Percentiles rank a stretch among this genome's conserved stretches.
Conservation (phyloP, 306 rosid genomes). For the Begonia masoniana region DNA sequence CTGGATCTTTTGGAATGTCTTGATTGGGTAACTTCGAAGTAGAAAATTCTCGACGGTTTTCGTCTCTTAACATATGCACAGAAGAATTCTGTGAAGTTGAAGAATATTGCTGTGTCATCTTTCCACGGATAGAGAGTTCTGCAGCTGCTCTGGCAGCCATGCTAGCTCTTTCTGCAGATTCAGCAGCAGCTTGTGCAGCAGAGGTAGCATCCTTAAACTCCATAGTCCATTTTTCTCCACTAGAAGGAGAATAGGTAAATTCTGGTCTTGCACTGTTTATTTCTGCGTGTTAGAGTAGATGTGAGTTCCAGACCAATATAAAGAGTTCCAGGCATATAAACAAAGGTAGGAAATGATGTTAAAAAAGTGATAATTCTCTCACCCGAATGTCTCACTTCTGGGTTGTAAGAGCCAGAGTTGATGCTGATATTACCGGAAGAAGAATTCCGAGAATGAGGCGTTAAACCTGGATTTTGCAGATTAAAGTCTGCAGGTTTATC, state of each 20-base stretch:
- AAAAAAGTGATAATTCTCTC: constrained; percentile 5
- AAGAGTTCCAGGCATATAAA: not conserved
- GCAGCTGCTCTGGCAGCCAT: constrained; percentile 99
- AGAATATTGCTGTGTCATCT: constrained; percentile 35
- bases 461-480: constrained; percentile 22
- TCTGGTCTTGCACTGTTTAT: constrained; percentile 20
- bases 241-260: constrained; percentile 29
- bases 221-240: constrained; percentile 51
- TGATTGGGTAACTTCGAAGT: constrained; percentile 16
- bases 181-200: constrained; percentile 97
- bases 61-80: constrained; percentile 17
- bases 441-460: constrained; percentile 16
- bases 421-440: constrained; percentile 16
- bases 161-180: constrained; percentile 87
- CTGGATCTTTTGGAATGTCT: constrained; percentile 23
- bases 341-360: too few species aligned
- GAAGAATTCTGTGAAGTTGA: constrained; percentile 27
- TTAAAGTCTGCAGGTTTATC: constrained; percentile 16
- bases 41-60: constrained; percentile 22
- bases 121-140: constrained; percentile 63
- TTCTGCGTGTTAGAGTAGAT: constrained; percentile 25
- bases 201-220: constrained; percentile 87
- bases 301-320: constrained; percentile 9
- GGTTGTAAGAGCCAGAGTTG: constrained; percentile 20
- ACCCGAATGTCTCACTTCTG: constrained; percentile 50